These are phyloP conservation scores for Rosa multiflora DNA, from an alignment of 306 rosid genomes.

Conservation along the genomic window DNA sequence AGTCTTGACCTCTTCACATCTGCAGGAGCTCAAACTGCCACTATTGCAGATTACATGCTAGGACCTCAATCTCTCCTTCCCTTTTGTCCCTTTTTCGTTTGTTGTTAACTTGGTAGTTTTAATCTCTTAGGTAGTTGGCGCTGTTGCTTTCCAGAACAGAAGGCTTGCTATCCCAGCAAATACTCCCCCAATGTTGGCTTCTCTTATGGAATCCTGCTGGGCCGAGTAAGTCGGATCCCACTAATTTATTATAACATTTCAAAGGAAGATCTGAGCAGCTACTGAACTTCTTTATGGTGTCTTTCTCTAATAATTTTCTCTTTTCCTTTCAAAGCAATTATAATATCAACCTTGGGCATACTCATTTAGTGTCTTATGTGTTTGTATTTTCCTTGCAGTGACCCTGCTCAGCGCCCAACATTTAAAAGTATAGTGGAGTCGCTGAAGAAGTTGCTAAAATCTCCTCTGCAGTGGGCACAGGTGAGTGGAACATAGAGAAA, in stretches of 20 bases:
- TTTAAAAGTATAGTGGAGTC: constrained; percentile 65
- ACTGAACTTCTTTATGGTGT: not conserved
- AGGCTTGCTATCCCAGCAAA: constrained; percentile 70
- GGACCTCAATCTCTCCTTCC: not conserved
- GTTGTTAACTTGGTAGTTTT: constrained; percentile 9
- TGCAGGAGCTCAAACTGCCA: not conserved
- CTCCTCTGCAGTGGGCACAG: constrained; percentile 67
- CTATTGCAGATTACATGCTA: not conserved
- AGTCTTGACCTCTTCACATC: not conserved
- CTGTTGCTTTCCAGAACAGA: constrained; percentile 95
- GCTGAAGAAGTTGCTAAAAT: constrained; percentile 78
- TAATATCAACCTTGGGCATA: not conserved
- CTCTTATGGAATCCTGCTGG: constrained; percentile 98
- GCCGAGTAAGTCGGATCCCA: constrained; percentile 61
- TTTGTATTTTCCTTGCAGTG: constrained; percentile 47
- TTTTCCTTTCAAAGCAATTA: not conserved
- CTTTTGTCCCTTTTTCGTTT: not conserved
- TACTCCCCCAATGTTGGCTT: constrained; percentile 67
- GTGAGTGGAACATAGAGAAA: constrained; percentile 45
- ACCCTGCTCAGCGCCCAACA: constrained; percentile 74
- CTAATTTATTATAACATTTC: not conserved
- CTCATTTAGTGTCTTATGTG: constrained; percentile 15
- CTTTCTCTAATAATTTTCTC: not conserved
- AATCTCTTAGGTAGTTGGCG: constrained; percentile 84
- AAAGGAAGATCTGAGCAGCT: not conserved